phyloP scores from a whole-genome alignment of 768 basidiomycete genomes.

The Suillus clintonianus region DNA sequence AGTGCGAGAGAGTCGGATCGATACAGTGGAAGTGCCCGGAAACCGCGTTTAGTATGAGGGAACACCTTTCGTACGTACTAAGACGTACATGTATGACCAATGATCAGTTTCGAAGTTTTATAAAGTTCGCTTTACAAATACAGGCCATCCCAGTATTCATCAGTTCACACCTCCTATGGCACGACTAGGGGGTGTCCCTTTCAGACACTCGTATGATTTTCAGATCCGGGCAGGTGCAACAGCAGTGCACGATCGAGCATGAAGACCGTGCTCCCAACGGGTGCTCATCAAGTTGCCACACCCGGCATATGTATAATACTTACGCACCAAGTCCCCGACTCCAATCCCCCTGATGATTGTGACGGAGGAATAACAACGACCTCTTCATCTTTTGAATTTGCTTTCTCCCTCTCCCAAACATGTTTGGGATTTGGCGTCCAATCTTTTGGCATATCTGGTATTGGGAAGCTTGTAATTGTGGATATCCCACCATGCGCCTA shows the following conservation, averaged over 20 bases:
- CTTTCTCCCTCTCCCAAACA: constrained; percentile 61
- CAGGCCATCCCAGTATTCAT: background rate
- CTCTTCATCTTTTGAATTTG: constrained; percentile 44
- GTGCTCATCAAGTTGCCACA: background rate
- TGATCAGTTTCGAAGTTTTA: background rate
- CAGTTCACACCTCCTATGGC: background rate
- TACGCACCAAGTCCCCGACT: too few species aligned
- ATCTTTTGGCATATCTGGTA: constrained; percentile 78
- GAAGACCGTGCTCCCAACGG: background rate
- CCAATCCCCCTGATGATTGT: background rate
- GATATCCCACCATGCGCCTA: constrained; percentile 1
- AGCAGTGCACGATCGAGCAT: background rate
- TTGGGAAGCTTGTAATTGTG: constrained; percentile 62
- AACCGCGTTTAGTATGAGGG: constrained; percentile 13
- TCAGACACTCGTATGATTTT: background rate
- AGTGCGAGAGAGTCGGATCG: background rate
- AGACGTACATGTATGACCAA: background rate
- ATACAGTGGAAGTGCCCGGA: background rate
- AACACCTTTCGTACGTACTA: background rate
- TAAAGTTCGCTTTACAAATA: background rate
- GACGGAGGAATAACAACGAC: constrained; percentile 32
- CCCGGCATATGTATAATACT: background rate
- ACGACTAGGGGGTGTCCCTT: background rate
- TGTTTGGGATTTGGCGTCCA: constrained; percentile 85
- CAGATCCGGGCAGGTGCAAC: background rate